phyloP scores from a whole-genome alignment of 2,329 filamentous ascomycete species.

The Fusarium dlaminii region DNA sequence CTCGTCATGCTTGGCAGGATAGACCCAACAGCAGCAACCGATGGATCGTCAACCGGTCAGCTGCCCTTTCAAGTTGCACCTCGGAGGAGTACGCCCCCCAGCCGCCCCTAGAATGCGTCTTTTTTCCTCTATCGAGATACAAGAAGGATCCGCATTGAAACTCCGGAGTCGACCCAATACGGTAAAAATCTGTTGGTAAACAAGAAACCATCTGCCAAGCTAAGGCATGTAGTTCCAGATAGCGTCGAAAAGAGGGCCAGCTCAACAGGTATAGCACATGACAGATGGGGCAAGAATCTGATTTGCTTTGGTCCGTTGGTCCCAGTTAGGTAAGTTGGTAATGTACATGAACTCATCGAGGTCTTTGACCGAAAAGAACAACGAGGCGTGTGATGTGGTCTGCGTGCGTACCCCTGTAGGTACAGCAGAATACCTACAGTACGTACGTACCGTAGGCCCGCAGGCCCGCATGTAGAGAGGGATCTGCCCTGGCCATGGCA shows the following conservation, averaged over 20 bases:
- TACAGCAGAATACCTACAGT: neutral
- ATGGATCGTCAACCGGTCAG: slow-evolving; percentile 12
- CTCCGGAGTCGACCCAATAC: neutral
- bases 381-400: slow-evolving; percentile 9
- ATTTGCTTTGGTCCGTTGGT: neutral
- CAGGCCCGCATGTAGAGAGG: slow-evolving; percentile 21
- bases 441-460: slow-evolving; percentile 1
- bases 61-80: slow-evolving; percentile 19
- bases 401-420: slow-evolving; percentile 2
- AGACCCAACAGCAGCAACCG: slow-evolving; percentile 2
- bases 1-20: slow-evolving; percentile 29
- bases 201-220: slow-evolving; percentile 4
- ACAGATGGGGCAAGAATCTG: slow-evolving; percentile 4
- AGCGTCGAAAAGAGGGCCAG: slow-evolving; percentile 8
- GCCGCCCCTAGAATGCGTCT: slow-evolving; percentile 19
- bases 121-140: slow-evolving; percentile 24
- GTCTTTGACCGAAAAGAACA: neutral
- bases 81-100: neutral
- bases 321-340: neutral
- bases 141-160: neutral
- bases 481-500: slow-evolving; percentile 11
- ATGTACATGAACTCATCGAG: slow-evolving; percentile 13
- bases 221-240: slow-evolving; percentile 22
- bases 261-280: slow-evolving; percentile 15
- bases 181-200: neutral